Conservation (phyloP, 2,329 filamentous ascomycete species). For the Coniochaeta prunicola region DNA sequence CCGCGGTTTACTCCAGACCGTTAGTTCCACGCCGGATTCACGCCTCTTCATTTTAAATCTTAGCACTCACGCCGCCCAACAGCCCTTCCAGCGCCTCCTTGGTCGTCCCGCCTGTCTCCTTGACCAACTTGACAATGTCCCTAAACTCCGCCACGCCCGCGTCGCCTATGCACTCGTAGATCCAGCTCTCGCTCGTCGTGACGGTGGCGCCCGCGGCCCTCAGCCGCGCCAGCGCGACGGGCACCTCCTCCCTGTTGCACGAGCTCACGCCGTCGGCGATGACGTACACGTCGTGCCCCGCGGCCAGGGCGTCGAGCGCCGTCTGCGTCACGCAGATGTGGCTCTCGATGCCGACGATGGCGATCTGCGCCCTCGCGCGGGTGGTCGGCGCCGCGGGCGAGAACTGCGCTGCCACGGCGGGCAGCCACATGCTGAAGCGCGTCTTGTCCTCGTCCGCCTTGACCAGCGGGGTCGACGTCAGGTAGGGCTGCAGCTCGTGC, state of each 20-base stretch:
- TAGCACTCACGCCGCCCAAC: constrained; percentile 56
- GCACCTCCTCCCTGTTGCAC: constrained; percentile 75
- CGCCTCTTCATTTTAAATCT: constrained; percentile 31
- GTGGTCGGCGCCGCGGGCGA: constrained; percentile 18
- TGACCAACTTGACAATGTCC: constrained; percentile 67
- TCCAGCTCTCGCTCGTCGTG: constrained; percentile 80
- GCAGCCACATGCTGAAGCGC: constrained; percentile 79
- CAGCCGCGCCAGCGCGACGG: constrained; percentile 69
- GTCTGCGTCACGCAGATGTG: constrained; percentile 97
- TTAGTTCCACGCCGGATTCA: neutral
- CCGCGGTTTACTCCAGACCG: neutral
- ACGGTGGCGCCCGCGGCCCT: constrained; percentile 69
- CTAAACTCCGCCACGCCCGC: constrained; percentile 67
- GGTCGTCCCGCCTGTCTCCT: constrained; percentile 66
- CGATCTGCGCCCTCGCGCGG: constrained; percentile 37
- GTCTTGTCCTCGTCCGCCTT: constrained; percentile 69
- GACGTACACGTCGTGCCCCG: constrained; percentile 77
- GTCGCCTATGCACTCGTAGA: constrained; percentile 88
- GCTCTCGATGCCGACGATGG: constrained; percentile 84
- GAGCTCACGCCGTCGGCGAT: constrained; percentile 86
- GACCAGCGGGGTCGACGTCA: constrained; percentile 37
- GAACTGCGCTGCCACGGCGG: constrained; percentile 46
- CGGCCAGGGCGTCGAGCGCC: constrained; percentile 67
- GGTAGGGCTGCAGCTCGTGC: constrained; percentile 53
- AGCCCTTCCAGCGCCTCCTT: constrained; percentile 60